phyloP scores from a whole-genome alignment of 176 grass and related monocot species.

The Tuctoria greenei region DNA sequence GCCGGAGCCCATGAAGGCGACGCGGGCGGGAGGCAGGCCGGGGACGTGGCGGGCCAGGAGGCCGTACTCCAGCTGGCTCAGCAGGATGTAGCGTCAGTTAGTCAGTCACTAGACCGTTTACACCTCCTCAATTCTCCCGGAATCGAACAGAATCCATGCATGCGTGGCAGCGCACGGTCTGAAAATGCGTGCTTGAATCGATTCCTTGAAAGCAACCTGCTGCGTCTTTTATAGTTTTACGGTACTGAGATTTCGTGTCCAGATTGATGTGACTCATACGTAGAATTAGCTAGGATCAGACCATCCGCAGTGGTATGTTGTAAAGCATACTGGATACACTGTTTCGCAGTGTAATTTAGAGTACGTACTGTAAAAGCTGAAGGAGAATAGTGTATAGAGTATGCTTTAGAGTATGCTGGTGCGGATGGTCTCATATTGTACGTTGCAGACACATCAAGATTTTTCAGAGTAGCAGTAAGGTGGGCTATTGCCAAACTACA shows the following conservation, averaged over 20 bases:
- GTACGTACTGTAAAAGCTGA: no score
- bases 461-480: no score
- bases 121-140: neutral
- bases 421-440: no score
- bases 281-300: no score
- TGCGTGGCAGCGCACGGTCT: slow-evolving; percentile 25
- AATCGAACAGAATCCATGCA: neutral
- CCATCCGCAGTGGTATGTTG: no score
- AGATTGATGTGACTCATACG: neutral
- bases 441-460: no score
- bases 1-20: neutral
- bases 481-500: slow-evolving; percentile 9
- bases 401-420: no score
- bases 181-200: slow-evolving; percentile 31
- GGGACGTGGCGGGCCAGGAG: slow-evolving; percentile 38
- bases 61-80: neutral
- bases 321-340: no score
- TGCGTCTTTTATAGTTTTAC: slow-evolving; percentile 13
- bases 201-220: slow-evolving; percentile 39
- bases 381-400: no score
- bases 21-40: neutral
- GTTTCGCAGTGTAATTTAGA: no score
- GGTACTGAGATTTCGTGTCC: neutral
- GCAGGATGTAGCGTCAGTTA: slow-evolving; percentile 76
- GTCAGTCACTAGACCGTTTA: slow-evolving; percentile 43